Base-by-base conservation (phyloP, 805 yeast genomes). In the Kuraishia piskuri region DNA sequence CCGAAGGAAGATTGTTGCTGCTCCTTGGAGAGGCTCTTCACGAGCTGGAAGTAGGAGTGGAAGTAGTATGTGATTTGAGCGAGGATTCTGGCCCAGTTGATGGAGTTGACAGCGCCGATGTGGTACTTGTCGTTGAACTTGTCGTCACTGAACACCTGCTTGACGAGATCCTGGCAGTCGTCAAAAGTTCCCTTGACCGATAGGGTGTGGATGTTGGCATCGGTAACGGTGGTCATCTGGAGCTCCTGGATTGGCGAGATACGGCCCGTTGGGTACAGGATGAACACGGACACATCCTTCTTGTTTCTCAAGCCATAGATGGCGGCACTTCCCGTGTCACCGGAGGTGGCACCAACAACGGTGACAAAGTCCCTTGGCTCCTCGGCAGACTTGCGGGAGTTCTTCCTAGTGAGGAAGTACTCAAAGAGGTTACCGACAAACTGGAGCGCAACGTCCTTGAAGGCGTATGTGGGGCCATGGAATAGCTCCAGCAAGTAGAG, bases 401-500 rank as follows among this genome's bases (percentile, higher is more conserved):
- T 94, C 62, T 81, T 79, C 70, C 96, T 85, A 55, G 78, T 74
- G 62, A 94, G 75, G 71, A 94, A 94, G 72, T 80, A 94, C 72
- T 94, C 99, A 69, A 94, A 94, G 60, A 94, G 76, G 74, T 94
- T 94, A 61, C 99, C 99, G 50, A 94, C 95, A 69, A 94, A 92
- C 70, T 94, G 99, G 66, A 94, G 79, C 3, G 99, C 99, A 58
- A 94, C 99, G 68, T 94, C 99, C 71, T 94, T 94, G 78, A 94
- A 94, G 17, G 99, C 99, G 66, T 92, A 94, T 3, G 99, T 94
- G 58, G 99, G 99, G 40, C 99, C 99, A 67, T 94, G 99, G 83
- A 94, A 94, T 55, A 94, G 77, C 72, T 94, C 99, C 63, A 94
- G 77, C 53, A 94, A 72, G 66, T 88, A 86, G 56, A 92, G 72